Percentiles rank a stretch among this genome's conserved stretches.
These are phyloP conservation scores for Tetratostichococcus sp. DNA, from an alignment of 139 green algal species.

Conservation along the genomic window DNA sequence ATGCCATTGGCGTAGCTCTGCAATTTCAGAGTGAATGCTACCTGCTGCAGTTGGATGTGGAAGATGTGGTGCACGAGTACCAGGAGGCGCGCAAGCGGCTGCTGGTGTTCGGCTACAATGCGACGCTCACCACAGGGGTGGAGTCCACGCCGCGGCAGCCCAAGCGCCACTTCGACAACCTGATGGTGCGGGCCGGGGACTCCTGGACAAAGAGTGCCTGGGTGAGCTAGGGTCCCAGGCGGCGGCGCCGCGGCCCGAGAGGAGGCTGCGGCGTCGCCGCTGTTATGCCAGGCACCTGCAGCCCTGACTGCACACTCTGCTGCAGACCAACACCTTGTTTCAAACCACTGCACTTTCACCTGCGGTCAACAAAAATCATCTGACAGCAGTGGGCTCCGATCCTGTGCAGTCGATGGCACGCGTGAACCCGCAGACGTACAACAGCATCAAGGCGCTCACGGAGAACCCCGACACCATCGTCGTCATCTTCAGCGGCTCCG, in stretches of 20 bases:
- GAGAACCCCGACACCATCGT: conserved; percentile 53
- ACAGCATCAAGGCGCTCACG: conserved; percentile 41
- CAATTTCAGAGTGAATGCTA: background rate
- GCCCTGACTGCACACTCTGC: background rate
- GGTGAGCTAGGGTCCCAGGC: too few species aligned
- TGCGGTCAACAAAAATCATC: too few species aligned
- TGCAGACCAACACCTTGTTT: too few species aligned
- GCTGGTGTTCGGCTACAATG: conserved; percentile 95
- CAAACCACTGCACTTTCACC: too few species aligned
- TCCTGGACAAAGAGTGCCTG: too few species aligned
- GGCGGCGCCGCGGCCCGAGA: too few species aligned
- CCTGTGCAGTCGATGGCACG: conserved; percentile 33
- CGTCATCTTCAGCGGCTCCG: conserved; percentile 77
- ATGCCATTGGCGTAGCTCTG: too few species aligned
- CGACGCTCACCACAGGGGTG: conserved; percentile 84
- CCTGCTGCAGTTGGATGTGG: conserved; percentile 42
- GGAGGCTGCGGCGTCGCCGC: too few species aligned
- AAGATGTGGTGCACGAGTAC: conserved; percentile 54
- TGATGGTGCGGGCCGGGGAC: conserved; percentile 45
- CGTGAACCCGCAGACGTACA: conserved; percentile 43
- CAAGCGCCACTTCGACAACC: conserved; percentile 82
- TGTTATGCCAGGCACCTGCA: background rate
- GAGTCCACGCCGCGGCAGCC: conserved; percentile 54
- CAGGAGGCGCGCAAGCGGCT: conserved; percentile 43
- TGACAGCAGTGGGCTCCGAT: too few species aligned